Conservation (phyloP, 768 basidiomycete genomes). For the Chlorophyllum brunneum region DNA sequence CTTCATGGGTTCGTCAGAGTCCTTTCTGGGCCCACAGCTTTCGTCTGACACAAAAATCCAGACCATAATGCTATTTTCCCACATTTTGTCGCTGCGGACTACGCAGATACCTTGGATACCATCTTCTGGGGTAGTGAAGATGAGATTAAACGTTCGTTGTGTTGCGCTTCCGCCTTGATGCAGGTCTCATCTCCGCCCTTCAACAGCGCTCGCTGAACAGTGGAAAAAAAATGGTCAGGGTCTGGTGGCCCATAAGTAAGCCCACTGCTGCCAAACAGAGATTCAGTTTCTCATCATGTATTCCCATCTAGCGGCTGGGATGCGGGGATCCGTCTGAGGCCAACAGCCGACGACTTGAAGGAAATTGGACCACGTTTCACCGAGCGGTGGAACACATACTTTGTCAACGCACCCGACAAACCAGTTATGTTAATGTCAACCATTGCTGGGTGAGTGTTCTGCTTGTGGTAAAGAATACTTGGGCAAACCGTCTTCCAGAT, state of each 20-base stretch:
- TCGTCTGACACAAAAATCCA: slow-evolving; percentile 15
- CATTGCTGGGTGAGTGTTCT: slow-evolving; percentile 33
- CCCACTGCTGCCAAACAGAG: neutral
- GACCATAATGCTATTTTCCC: slow-evolving; percentile 37
- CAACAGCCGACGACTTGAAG: slow-evolving; percentile 43
- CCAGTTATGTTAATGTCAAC: slow-evolving; percentile 43
- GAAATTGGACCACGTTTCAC: slow-evolving; percentile 48
- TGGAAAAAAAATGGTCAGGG: slow-evolving; percentile 39
- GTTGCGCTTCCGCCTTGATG: too few species aligned
- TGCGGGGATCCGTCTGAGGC: slow-evolving; percentile 54
- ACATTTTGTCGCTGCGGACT: slow-evolving; percentile 40
- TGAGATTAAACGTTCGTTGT: slow-evolving; percentile 35
- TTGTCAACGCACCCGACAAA: slow-evolving; percentile 50
- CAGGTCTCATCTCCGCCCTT: neutral
- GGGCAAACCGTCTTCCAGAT: slow-evolving; percentile 13
- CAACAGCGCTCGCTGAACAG: slow-evolving; percentile 18
- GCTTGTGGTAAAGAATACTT: neutral
- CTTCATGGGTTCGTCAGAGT: slow-evolving; percentile 40
- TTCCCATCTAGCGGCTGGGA: slow-evolving; percentile 41
- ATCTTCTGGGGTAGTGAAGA: slow-evolving; percentile 37
- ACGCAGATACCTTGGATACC: slow-evolving; percentile 45
- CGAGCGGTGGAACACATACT: slow-evolving; percentile 46
- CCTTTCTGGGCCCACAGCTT: neutral
- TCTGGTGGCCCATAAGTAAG: slow-evolving; percentile 52
- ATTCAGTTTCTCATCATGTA: neutral